Conservation (phyloP, 352 stramenopile species). For the Pythium volutum region DNA sequence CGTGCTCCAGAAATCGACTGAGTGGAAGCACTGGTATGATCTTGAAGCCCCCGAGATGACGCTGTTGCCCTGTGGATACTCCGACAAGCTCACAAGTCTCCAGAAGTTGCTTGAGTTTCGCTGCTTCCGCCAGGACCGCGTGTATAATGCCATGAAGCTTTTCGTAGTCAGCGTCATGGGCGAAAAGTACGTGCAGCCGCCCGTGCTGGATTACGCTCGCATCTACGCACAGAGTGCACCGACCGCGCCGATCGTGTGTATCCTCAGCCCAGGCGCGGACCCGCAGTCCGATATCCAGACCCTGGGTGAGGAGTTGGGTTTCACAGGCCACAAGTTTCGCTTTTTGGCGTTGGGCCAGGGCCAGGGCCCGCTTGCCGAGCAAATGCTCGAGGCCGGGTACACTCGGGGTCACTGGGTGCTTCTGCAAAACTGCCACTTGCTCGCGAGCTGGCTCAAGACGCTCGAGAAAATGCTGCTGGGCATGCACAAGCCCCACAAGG, state of each 20-base stretch:
- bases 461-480: slow-evolving; percentile 92
- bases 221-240: slow-evolving; percentile 91
- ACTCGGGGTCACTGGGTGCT: slow-evolving; percentile 89
- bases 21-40: slow-evolving; percentile 94
- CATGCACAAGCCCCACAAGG: slow-evolving; percentile 91
- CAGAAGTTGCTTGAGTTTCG: slow-evolving; percentile 92
- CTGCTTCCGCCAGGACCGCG: slow-evolving; percentile 93
- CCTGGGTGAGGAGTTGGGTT: slow-evolving; percentile 90
- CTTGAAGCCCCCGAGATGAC: slow-evolving; percentile 88
- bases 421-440: slow-evolving; percentile 95
- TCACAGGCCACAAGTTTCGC: slow-evolving; percentile 90
- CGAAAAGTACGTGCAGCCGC: slow-evolving; percentile 94
- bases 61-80: slow-evolving; percentile 80
- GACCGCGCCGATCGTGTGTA: slow-evolving; percentile 92
- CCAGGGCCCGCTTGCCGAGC: slow-evolving; percentile 91
- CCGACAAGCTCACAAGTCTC: slow-evolving; percentile 72
- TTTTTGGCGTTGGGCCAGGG: slow-evolving; percentile 94
- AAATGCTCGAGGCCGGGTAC: slow-evolving; percentile 91
- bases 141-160: slow-evolving; percentile 95
- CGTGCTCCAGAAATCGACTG: slow-evolving; percentile 41
- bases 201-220: slow-evolving; percentile 91
- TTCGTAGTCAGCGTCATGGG: slow-evolving; percentile 92
- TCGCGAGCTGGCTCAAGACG: slow-evolving; percentile 91
- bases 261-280: slow-evolving; percentile 92
- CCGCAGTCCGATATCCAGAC: slow-evolving; percentile 94